Evolutionary conservation across 2,329 filamentous ascomycete genomes (phyloP), one percentile per base, ranked within the genome.

Genomic region (Calonectria crousiana): DNA sequence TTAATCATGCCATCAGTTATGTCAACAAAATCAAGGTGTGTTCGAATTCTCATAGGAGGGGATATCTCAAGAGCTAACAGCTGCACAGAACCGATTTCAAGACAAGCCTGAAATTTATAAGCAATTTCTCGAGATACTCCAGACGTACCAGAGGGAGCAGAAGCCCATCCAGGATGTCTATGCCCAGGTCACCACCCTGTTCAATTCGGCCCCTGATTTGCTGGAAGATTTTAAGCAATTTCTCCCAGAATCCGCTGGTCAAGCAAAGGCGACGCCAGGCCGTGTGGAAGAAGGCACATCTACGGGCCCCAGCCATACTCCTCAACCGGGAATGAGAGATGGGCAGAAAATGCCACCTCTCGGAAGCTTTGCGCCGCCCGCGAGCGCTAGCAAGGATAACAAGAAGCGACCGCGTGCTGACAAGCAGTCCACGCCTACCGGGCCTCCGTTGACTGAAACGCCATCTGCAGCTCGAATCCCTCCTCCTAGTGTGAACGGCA

Each of bases 141-240:
- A 99, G 85, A 99, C 97, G 2, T 99, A 99, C 81, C 97, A 99
- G 85, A 92, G 97, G 72, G 97, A 99, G 84, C 98, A 97, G 68
- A 98, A 98, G 83, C 97, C 97, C 0, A 99, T 99, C 47, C 96
- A 98, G 84, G 97, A 99, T 84, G 97, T 99, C 4, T 99, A 99
- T 84, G 94, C 95, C 1, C 97, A 99, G 84, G 97, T 99, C 30
- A 99, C 97, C 0, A 94, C 94, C 38, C 88, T 99, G 1, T 99
- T 99, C 87, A 95, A 95, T 82, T 94, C 94, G 6, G 97, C 97
- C 0, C 96, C 96, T 6, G 97, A 99, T 85, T 91, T 99, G 16
- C 88, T 99, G 2, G 97, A 99, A 84, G 97, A 99, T 82, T 99
- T 99, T 84, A 99, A 99, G 84, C 97, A 99, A 82, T 99, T 99